A percentile compares a stretch with the other conserved stretches of the same genome.
These are phyloP conservation scores for Lipomyces mesembrius DNA, from an alignment of 805 yeast genomes.

Conservation along the genomic window DNA sequence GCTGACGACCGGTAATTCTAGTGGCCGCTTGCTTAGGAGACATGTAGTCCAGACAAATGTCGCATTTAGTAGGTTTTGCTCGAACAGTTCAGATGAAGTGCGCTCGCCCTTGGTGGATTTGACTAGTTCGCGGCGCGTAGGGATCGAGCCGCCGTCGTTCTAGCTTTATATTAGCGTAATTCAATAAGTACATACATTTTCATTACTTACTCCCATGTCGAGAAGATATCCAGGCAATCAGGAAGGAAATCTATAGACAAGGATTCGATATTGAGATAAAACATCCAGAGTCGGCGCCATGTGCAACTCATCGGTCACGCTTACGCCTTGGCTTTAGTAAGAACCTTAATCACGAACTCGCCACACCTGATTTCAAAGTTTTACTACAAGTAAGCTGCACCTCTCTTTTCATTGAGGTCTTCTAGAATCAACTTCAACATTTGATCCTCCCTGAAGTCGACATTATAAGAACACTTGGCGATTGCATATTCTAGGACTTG, in stretches of 20 bases:
- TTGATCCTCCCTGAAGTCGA: neutral
- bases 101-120: constrained; percentile 26
- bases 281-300: neutral
- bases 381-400: neutral
- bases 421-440: neutral
- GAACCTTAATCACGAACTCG: constrained; percentile 10
- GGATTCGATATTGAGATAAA: neutral
- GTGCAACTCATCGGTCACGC: neutral
- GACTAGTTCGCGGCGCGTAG: constrained; percentile 39
- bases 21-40: constrained; percentile 49
- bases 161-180: neutral
- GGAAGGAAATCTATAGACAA: neutral
- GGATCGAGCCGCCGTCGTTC: constrained; percentile 42
- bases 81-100: constrained; percentile 36
- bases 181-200: neutral
- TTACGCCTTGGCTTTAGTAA: constrained; percentile 1
- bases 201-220: constrained; percentile 22
- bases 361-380: neutral
- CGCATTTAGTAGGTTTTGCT: constrained; percentile 25
- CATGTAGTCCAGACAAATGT: constrained; percentile 54
- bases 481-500: neutral
- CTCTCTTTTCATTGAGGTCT: neutral
- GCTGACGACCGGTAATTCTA: constrained; percentile 62
- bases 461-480: neutral
- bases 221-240: neutral